Base-by-base conservation (phyloP, 495 filamentous ascomycete genomes). In the Hyaloscypha bicolor region DNA sequence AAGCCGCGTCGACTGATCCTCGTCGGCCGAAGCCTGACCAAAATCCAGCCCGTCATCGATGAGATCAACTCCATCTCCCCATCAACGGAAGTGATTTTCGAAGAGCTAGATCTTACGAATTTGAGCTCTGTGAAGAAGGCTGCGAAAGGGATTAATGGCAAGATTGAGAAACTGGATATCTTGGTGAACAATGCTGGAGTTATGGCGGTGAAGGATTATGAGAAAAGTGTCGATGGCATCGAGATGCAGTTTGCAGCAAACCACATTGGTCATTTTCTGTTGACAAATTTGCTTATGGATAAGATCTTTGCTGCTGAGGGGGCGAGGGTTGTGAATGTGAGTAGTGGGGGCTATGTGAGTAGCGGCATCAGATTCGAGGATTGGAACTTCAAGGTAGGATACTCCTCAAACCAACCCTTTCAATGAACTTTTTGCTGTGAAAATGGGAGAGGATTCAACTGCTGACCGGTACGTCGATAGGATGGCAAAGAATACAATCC, bases 211-310 rank as follows among this genome's bases (percentile, higher is more conserved):
- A 51, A n/a, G 9, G 35, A 37, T 37, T 64, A 22, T n/a, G 14
- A 62, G 29, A 53, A 22, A 1, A 35, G 42, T 30, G 8, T 16
- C 12, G 51, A 63, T 30, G 78, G 79, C 8, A 73, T 83, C 56
- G 88, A 90, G 72, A 74, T 79, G 45, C 87, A 90, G 68, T 78
- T 91, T 12, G 87, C 79, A 12, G 79, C 83, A 39, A 87, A 86
- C 72, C 82, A 88, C 67, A 76, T 86, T 14, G 85, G 84, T 25
- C 87, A 88, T 71, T 87, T 87, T 63, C 72, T 88, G 9, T 75
- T 90, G 22, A 85, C 84, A 19, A 85, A 85, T 66, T 72, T 80
- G 67, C 74, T 89, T 52, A 77, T 87, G 69, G 32, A 32, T 8
- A 32, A 33, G 33, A 19, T 69, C 8, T 4, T 35, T 0, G 39